Evolutionary conservation across 1,284 basidiomycete species (phyloP).

Genomic region (Malassezia obtusa): DNA sequence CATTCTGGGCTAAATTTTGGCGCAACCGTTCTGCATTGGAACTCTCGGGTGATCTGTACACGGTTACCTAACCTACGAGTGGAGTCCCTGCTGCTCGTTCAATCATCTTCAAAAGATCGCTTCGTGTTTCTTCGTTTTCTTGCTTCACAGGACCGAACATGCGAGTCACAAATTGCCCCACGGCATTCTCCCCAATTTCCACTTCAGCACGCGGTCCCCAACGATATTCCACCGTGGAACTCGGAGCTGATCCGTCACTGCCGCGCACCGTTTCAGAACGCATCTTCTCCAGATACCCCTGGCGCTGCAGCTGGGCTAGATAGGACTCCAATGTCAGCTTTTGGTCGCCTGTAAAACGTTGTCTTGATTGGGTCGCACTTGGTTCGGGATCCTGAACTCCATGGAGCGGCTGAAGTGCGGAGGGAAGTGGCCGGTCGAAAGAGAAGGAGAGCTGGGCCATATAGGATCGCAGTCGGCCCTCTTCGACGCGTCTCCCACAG

Average conservation of each 20-base stretch:
- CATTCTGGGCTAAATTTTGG: conserved; percentile 24
- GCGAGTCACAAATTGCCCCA: conserved; percentile 32
- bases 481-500: conserved; percentile 30
- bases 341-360: background rate
- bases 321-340: conserved; percentile 18
- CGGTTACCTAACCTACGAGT: conserved; percentile 10
- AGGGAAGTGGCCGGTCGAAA: conserved; percentile 4
- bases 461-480: conserved; percentile 12
- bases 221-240: conserved; percentile 27
- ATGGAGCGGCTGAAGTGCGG: conserved; percentile 8
- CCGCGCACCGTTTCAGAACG: background rate
- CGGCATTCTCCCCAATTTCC: conserved; percentile 36
- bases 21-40: conserved; percentile 23
- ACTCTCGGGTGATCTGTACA: conserved; percentile 18
- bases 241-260: background rate
- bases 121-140: background rate
- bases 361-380: background rate
- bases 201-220: conserved; percentile 41
- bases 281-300: conserved; percentile 35
- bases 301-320: conserved; percentile 15
- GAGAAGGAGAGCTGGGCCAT: conserved; percentile 10
- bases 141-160: conserved; percentile 19
- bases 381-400: background rate
- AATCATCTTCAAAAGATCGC: conserved; percentile 1
- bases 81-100: conserved; percentile 15